Evolutionary conservation across 495 filamentous ascomycete species (phyloP), one percentile per base, ranked within the genome.

Genomic region (Immersiella caudata): DNA sequence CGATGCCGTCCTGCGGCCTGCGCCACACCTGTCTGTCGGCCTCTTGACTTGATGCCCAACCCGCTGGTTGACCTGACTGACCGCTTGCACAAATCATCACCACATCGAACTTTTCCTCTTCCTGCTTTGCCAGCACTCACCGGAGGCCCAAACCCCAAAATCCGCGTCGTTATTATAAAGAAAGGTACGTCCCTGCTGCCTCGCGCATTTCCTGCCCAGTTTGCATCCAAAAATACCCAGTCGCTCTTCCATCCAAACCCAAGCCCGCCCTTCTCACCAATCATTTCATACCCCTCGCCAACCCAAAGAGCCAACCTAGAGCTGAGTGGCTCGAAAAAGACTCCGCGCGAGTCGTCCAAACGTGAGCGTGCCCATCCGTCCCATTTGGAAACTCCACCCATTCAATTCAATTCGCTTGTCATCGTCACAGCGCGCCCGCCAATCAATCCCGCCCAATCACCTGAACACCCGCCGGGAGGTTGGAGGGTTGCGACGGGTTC

Each of bases 371-470:
- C 24, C 29, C 36, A 27, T 59, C 57, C 55, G 61, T 63, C 62
- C 68, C 71, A 52, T 69, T 67, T 70, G 61, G 33, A 70, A 70
- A 77, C 75, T 77, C 75, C 76, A 76, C 76, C 70, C 67, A 55
- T 24, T 46, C 40, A 46, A 69, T 74, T 74, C 68, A 24, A 62
- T 68, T 70, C 71, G 66, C 67, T 69, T 71, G 54, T 71, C 66
- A 60, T 66, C 56, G 29, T 59, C 52, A 50, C 63, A 27, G 65
- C 52, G 63, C 55, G 35, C 26, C 70, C 60, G 70, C 72, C 75
- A 77, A 78, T 78, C 76, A 77, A 67, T 72, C 69, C 63, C 66
- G 68, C 72, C 74, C 76, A 78, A 76, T 78, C 73, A 78, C 69
- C 57, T 21, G 25, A 51, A 60, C 46, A 29, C 55, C 67, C 59